Percentiles rank a stretch among this genome's conserved stretches.
phyloP scores from a whole-genome alignment of 1,284 basidiomycete genomes.

The Sporisorium iseilematis-ciliati region DNA sequence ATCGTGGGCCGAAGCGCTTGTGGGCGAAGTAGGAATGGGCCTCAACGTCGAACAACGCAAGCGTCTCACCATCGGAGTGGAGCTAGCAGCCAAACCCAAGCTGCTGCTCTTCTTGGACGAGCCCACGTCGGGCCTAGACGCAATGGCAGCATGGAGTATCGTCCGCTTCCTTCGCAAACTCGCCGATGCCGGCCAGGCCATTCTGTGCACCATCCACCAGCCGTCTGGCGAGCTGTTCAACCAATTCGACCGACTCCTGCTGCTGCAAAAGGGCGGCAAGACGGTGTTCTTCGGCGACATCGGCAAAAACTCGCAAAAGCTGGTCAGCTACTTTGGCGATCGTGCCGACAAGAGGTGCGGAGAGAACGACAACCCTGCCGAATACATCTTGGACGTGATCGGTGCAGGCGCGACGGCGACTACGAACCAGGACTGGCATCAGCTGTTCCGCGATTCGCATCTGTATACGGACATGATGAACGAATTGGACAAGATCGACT shows the following conservation, averaged over 20 bases:
- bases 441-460: slow-evolving; percentile 54
- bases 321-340: slow-evolving; percentile 79
- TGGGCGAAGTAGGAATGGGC: slow-evolving; percentile 55
- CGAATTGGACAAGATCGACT: slow-evolving; percentile 32
- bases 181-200: slow-evolving; percentile 64
- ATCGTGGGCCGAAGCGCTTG: slow-evolving; percentile 56
- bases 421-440: slow-evolving; percentile 63
- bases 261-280: slow-evolving; percentile 61
- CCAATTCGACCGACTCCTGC: slow-evolving; percentile 58
- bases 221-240: slow-evolving; percentile 65
- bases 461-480: slow-evolving; percentile 37
- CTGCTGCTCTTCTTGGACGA: slow-evolving; percentile 66
- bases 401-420: slow-evolving; percentile 62
- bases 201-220: slow-evolving; percentile 71
- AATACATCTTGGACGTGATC: slow-evolving; percentile 67
- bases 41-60: slow-evolving; percentile 64
- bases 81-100: slow-evolving; percentile 61
- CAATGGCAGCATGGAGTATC: slow-evolving; percentile 57
- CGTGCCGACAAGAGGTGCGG: slow-evolving; percentile 74
- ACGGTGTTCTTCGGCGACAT: slow-evolving; percentile 77
- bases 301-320: slow-evolving; percentile 74
- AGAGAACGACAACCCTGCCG: slow-evolving; percentile 58
- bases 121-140: slow-evolving; percentile 63
- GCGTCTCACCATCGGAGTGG: slow-evolving; percentile 62
- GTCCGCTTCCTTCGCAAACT: slow-evolving; percentile 69